phyloP scores from a whole-genome alignment of 371 early-diverging fungal species.

The Quaeritorhiza haematococci region DNA sequence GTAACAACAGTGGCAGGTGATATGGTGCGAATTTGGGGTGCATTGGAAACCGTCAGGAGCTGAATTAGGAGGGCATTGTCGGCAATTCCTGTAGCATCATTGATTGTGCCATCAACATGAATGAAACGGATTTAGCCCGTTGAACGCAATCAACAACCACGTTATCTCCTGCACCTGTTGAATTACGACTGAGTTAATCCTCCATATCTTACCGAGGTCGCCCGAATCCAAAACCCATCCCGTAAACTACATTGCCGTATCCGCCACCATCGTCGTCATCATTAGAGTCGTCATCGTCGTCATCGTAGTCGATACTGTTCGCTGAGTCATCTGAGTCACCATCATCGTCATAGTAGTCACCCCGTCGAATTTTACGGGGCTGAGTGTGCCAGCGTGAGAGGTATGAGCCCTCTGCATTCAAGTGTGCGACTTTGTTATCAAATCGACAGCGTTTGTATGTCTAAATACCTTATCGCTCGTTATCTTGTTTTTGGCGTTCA shows the following conservation, averaged over 20 bases:
- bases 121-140: no score
- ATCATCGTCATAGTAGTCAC: background rate
- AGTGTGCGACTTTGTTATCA: no score
- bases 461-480: no score
- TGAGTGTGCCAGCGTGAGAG: no score
- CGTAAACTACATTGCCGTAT: background rate
- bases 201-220: no score
- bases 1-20: slow-evolving; percentile 5
- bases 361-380: no score
- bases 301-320: slow-evolving; percentile 8
- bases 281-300: slow-evolving; percentile 14
- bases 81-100: slow-evolving; percentile 1
- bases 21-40: slow-evolving; percentile 3
- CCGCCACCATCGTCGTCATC: slow-evolving; percentile 16
- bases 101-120: no score
- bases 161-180: no score
- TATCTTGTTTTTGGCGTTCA: slow-evolving; percentile 16
- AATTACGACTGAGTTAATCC: background rate
- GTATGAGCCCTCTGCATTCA: no score
- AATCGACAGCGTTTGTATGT: no score
- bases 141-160: no score
- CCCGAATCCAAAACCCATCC: background rate
- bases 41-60: slow-evolving; percentile 15
- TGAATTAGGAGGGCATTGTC: slow-evolving; percentile 13
- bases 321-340: background rate